These are phyloP conservation scores for Erysimum cheiranthoides DNA, from an alignment of 345 rosid species.

Conservation along the genomic window DNA sequence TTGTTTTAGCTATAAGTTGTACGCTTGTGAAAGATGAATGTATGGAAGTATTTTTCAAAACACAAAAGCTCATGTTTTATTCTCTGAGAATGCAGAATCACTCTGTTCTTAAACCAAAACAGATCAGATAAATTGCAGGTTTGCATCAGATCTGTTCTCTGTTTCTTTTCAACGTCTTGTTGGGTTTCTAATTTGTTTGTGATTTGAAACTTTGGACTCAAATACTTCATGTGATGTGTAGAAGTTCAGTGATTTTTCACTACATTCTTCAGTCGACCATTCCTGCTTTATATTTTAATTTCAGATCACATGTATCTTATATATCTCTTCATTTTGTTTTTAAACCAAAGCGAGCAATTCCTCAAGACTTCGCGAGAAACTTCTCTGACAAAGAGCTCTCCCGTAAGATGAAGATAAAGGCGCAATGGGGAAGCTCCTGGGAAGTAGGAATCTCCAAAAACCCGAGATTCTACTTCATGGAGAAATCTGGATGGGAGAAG, in stretches of 20 bases:
- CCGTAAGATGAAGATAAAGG: background rate
- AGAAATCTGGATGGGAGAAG: constrained; percentile 15
- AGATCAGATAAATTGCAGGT: too few species aligned
- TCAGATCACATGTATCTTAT: too few species aligned
- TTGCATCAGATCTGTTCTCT: background rate
- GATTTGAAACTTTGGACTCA: background rate
- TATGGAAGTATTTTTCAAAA: too few species aligned
- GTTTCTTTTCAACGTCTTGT: background rate
- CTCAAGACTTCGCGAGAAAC: background rate
- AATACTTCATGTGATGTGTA: background rate
- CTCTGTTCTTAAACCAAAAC: too few species aligned
- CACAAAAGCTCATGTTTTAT: too few species aligned
- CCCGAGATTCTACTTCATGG: background rate
- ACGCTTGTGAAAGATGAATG: too few species aligned
- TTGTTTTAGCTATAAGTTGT: too few species aligned
- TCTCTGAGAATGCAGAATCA: too few species aligned
- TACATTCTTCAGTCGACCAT: background rate
- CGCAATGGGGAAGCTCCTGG: constrained; percentile 20
- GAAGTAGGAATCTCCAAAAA: background rate
- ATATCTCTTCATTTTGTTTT: background rate
- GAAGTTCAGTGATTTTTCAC: background rate
- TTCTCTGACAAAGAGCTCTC: background rate
- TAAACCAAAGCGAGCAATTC: constrained; percentile 14
- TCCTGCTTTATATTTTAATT: background rate
- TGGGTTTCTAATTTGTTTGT: background rate